A percentile compares a stretch with the other conserved stretches of the same genome.
Evolutionary conservation across 371 early-diverging fungal genomes (phyloP).

Genomic region (Mortierella sp.): DNA sequence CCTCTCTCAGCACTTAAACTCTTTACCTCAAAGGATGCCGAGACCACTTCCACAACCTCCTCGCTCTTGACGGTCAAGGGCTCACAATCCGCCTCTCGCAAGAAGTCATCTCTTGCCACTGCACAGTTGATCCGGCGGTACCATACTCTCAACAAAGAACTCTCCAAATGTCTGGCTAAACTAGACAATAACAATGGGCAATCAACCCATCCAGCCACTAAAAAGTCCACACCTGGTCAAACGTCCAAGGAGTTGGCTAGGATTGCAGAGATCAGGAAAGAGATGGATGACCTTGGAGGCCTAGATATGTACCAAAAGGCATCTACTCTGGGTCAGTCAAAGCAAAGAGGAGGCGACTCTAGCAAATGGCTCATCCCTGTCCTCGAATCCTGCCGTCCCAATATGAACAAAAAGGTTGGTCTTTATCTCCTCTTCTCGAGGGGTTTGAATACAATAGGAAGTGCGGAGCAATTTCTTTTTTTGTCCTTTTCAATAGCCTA

Average conservation of each 20-base stretch:
- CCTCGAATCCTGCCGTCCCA: constrained; percentile 44
- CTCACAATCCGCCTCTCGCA: constrained; percentile 24
- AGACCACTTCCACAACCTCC: constrained; percentile 43
- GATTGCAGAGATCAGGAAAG: constrained; percentile 58
- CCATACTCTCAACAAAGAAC: constrained; percentile 80
- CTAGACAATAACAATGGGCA: constrained; percentile 13
- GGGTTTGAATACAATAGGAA: too few species aligned
- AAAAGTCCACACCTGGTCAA: constrained; percentile 5
- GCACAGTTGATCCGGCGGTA: constrained; percentile 76
- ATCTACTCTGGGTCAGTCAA: constrained; percentile 84
- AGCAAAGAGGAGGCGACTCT: constrained; percentile 83
- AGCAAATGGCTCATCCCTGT: constrained; percentile 82
- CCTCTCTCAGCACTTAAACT: constrained; percentile 31
- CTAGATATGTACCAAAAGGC: constrained; percentile 90
- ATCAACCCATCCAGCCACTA: not conserved
- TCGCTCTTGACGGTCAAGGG: constrained; percentile 38
- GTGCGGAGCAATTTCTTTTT: too few species aligned
- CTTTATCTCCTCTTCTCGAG: too few species aligned
- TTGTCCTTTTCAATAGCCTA: too few species aligned
- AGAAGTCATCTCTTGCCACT: constrained; percentile 56
- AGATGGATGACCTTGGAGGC: constrained; percentile 88
- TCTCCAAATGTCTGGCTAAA: constrained; percentile 58
- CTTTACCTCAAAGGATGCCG: constrained; percentile 27
- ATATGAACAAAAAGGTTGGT: constrained; percentile 38
- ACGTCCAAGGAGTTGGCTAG: constrained; percentile 22